Base-by-base conservation (phyloP, 1,284 basidiomycete genomes). In the Takashimella koratensis region DNA sequence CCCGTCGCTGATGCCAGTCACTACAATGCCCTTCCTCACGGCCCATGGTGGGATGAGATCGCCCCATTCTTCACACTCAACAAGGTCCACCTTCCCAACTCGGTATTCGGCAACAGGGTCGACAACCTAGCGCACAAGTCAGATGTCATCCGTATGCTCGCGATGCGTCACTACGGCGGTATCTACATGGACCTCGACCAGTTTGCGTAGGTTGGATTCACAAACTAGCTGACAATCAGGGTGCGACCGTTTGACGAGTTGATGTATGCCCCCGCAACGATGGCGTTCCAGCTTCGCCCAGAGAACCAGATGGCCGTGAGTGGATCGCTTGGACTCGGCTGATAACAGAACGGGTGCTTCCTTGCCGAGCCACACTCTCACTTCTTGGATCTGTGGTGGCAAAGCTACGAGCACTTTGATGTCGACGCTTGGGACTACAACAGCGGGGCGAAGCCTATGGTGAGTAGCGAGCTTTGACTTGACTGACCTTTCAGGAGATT, bases 151-250 rank as follows among this genome's bases (percentile, higher is more conserved):
- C 5, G 46, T 11, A 13, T 47, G 24, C 27, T 47, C 12, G 24
- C 36, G 4, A 11, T 47, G 46, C 10, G 36, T 11, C 46, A 47
- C 27, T 47, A 47, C 46, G 46, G 46, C 8, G 46, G 46, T 24
- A 47, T 47, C 8, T 47, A 47, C 21, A 24, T 47, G 16, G 46
- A 47, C 19, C 25, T 30, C 20, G 46, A 47, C 19, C 25, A 27
- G 19, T 47, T 30, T 30, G 24, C 36, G 46, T 47, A 30, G 13
- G 46, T 22, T 36, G 8, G 8, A 16, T 36, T 36, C 10, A 8
- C 16, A 16, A 36, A 36, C 11, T 22, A 16, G n/a, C 24, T 20
- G 24, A 22, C 19, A 16, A n/a, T n/a, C 46, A 47, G 46, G 5
- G 46, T 47, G 22, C 8, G 26, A 30, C 46, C 46, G 11, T 25